These are phyloP conservation scores for Phytophthora lateralis DNA, from an alignment of 352 stramenopile species.

Conservation along the genomic window DNA sequence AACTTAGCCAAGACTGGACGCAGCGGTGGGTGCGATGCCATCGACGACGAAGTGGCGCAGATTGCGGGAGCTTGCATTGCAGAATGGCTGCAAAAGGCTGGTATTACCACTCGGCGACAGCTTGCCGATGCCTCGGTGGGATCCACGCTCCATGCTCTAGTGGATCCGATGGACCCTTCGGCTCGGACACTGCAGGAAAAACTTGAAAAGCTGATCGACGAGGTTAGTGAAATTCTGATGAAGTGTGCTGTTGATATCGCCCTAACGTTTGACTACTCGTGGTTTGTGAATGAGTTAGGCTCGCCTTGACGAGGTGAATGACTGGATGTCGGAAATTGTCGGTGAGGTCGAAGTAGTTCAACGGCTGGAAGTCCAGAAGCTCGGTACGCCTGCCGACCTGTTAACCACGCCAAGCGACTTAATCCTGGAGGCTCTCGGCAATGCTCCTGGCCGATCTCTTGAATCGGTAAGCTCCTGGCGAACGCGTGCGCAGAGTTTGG, in stretches of 20 bases:
- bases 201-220: conserved; percentile 65
- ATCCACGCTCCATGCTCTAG: conserved; percentile 36
- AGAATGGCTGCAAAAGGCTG: conserved; percentile 44
- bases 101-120: conserved; percentile 58
- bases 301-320: conserved; percentile 80
- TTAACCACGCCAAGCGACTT: conserved; percentile 72
- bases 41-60: conserved; percentile 80
- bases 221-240: conserved; percentile 29
- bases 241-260: neutral
- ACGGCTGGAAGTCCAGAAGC: conserved; percentile 72
- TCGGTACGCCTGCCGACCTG: conserved; percentile 82
- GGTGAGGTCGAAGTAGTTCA: conserved; percentile 52
- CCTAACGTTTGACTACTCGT: conserved; percentile 2
- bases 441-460: conserved; percentile 31
- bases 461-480: conserved; percentile 58
- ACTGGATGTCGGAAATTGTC: conserved; percentile 76
- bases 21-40: conserved; percentile 43
- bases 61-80: conserved; percentile 58
- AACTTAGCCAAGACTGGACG: conserved; percentile 45
- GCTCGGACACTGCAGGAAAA: conserved; percentile 44
- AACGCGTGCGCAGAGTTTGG: conserved; percentile 36
- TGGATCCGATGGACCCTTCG: conserved; percentile 45
- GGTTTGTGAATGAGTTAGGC: conserved; percentile 41
- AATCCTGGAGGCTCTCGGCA: conserved; percentile 48
- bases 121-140: conserved; percentile 55